phyloP scores from a whole-genome alignment of 2,329 filamentous ascomycete genomes.

The Beauveria caledonica region DNA sequence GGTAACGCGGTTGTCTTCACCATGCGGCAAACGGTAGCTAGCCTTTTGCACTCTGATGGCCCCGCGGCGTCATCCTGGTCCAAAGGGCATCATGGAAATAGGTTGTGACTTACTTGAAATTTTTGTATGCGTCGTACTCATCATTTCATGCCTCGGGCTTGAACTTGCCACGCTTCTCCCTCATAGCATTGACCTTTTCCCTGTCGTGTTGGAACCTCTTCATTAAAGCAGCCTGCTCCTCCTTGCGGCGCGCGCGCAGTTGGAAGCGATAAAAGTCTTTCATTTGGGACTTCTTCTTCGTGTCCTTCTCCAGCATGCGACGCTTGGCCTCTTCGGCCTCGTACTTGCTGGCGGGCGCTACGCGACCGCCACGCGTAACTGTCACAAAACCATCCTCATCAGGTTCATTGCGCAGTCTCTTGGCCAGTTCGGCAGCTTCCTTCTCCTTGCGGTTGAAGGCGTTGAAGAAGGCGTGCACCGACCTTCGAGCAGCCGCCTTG shows the following conservation, averaged over 20 bases:
- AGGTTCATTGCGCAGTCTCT: constrained; percentile 64
- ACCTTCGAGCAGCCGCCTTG: constrained; percentile 55
- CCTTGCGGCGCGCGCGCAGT: constrained; percentile 68
- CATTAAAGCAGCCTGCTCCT: constrained; percentile 59
- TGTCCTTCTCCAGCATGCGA: constrained; percentile 54
- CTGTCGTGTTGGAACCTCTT: constrained; percentile 69
- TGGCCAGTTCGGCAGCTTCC: constrained; percentile 53
- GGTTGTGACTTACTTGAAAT: background rate
- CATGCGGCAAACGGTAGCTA: constrained; percentile 31
- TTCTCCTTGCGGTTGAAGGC: constrained; percentile 66
- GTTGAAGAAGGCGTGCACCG: constrained; percentile 79
- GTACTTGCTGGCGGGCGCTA: constrained; percentile 64
- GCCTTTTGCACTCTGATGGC: constrained; percentile 33
- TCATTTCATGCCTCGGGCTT: constrained; percentile 37
- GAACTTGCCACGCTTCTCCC: constrained; percentile 56
- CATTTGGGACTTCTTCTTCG: constrained; percentile 53
- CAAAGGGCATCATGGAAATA: background rate
- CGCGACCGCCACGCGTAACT: constrained; percentile 69
- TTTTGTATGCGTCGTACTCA: background rate
- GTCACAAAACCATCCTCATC: constrained; percentile 96
- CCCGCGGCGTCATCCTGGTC: constrained; percentile 45
- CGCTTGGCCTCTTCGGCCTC: constrained; percentile 55
- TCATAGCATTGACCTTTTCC: constrained; percentile 63
- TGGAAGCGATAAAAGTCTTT: constrained; percentile 82
- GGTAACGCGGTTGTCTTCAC: constrained; percentile 55